These are phyloP conservation scores for Endocladia muricata DNA, from an alignment of 31 red algal species.

Conservation along the genomic window DNA sequence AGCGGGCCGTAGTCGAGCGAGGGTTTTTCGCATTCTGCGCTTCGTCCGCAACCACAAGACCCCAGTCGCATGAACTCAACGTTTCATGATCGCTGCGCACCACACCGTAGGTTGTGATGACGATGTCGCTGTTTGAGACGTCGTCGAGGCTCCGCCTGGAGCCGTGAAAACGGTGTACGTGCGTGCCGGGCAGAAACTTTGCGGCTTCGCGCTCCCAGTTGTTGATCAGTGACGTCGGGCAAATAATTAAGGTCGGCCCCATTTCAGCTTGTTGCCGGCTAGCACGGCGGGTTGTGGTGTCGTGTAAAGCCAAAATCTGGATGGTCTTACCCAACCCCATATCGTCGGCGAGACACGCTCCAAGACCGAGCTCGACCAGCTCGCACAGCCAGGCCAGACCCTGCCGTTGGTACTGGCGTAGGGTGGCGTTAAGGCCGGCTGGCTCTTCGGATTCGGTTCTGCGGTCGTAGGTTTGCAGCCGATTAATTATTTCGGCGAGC, in stretches of 20 bases:
- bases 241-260: background rate
- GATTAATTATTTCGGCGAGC: too few relatives aligned
- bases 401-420: background rate
- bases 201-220: background rate
- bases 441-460: background rate
- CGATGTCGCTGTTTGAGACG: slow-evolving; percentile 8
- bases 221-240: background rate
- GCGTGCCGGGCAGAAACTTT: background rate
- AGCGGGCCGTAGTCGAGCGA: slow-evolving; percentile 18
- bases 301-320: background rate
- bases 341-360: slow-evolving; percentile 73
- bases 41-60: slow-evolving; percentile 47
- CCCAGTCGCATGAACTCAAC: slow-evolving; percentile 6
- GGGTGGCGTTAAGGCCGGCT: background rate
- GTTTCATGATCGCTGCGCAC: slow-evolving; percentile 8
- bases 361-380: background rate
- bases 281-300: too few relatives aligned
- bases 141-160: background rate
- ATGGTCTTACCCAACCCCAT: slow-evolving; percentile 83
- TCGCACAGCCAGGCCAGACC: background rate
- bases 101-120: slow-evolving; percentile 61
- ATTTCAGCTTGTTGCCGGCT: background rate
- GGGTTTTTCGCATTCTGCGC: slow-evolving; percentile 53
- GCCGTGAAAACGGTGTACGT: background rate
- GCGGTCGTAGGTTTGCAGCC: too few relatives aligned